These are phyloP conservation scores for Citrus australasica DNA, from an alignment of 345 rosid genomes.

Conservation along the genomic window DNA sequence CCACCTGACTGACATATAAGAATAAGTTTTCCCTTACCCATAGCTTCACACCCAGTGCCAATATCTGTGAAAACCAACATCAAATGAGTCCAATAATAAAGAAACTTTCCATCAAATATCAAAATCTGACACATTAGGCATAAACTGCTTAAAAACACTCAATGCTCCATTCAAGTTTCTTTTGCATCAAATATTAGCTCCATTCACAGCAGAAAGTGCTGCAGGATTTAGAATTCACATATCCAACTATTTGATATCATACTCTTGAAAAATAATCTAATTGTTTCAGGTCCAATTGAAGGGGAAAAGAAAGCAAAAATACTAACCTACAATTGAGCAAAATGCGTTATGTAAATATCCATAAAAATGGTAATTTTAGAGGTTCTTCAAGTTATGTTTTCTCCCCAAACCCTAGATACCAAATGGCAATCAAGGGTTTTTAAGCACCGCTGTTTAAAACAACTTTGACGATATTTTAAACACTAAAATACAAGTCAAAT, in stretches of 20 bases:
- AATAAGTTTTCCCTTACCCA: constrained; percentile 49
- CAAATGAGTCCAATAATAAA: background rate
- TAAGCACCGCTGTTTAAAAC: background rate
- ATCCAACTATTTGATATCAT: background rate
- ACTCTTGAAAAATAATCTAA: background rate
- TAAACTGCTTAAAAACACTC: background rate
- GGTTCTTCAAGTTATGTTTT: background rate
- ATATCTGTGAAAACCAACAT: background rate
- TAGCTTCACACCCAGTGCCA: constrained; percentile 2
- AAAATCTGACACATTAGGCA: background rate
- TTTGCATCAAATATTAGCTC: background rate
- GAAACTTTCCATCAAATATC: background rate
- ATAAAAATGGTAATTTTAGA: background rate
- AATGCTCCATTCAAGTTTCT: background rate
- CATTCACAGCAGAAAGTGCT: background rate
- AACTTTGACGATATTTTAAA: background rate
- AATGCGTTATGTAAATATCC: background rate
- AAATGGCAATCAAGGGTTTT: background rate
- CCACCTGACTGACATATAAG: constrained; percentile 57
- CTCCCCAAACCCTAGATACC: background rate
- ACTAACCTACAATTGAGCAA: background rate
- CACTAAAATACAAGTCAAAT: background rate
- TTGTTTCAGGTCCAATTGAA: background rate
- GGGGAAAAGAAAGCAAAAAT: background rate
- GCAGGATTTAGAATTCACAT: background rate